Conservation (phyloP, 352 stramenopile species). For the Phytopythium litorale region DNA sequence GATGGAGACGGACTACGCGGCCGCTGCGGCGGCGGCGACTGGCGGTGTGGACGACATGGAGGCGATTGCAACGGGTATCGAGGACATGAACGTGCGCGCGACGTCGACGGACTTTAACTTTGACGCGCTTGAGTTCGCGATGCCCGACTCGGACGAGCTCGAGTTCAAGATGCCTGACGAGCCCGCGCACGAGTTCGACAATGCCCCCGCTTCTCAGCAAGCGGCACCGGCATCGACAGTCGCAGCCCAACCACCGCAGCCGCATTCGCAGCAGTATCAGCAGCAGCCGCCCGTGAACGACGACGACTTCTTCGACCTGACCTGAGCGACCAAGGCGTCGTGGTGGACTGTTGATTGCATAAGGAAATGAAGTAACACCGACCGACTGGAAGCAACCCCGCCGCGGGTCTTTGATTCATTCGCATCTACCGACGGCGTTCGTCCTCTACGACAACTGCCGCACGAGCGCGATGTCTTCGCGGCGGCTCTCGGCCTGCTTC, state of each 20-base stretch:
- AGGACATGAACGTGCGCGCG: conserved; percentile 2
- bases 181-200: conserved; percentile 8
- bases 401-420: background rate
- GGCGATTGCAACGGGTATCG: background rate
- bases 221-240: conserved; percentile 3
- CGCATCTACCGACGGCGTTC: background rate
- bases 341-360: background rate
- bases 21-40: background rate
- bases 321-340: conserved; percentile 21
- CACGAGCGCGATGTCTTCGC: conserved; percentile 58
- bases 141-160: conserved; percentile 32
- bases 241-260: conserved; percentile 12
- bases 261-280: conserved; percentile 14
- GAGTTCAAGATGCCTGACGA: conserved; percentile 26
- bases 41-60: background rate
- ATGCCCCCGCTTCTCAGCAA: conserved; percentile 11
- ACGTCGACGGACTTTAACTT: conserved; percentile 55
- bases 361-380: background rate
- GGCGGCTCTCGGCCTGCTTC: conserved; percentile 35
- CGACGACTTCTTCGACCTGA: conserved; percentile 74
- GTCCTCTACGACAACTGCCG: conserved; percentile 26
- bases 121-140: conserved; percentile 63
- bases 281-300: conserved; percentile 22
- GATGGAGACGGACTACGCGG: conserved; percentile 7
- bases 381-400: background rate